Conservation (phyloP, 208 protist species). For the Wallacemonas sp. region DNA sequence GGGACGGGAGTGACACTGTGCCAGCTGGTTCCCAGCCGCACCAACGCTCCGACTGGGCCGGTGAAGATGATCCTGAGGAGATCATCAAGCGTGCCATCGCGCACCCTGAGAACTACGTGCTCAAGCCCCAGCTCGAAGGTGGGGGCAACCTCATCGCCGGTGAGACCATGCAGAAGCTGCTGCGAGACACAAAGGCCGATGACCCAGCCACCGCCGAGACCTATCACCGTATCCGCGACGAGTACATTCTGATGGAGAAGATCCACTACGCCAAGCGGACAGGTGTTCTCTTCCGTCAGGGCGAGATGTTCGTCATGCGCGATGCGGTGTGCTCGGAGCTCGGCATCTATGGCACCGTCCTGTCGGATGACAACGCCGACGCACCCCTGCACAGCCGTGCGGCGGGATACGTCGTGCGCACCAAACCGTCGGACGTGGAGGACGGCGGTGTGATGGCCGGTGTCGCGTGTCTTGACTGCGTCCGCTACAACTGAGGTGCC, state of each 20-base stretch:
- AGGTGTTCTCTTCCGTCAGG: conserved; percentile 57
- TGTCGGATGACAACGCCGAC: conserved; percentile 34
- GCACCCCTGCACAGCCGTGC: conserved; percentile 41
- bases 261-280: conserved; percentile 67
- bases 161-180: conserved; percentile 58
- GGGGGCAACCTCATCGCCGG: conserved; percentile 93
- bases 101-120: conserved; percentile 83
- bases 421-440: conserved; percentile 87
- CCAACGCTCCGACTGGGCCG: no score
- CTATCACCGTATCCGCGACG: conserved; percentile 57
- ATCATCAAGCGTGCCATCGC: conserved; percentile 68
- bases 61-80: conserved; percentile 40
- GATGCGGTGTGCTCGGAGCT: conserved; percentile 85
- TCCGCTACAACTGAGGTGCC: conserved; percentile 16
- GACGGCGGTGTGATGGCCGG: conserved; percentile 96
- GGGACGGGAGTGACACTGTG: no score
- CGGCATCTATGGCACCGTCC: conserved; percentile 83
- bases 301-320: conserved; percentile 49
- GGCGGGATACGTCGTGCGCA: conserved; percentile 91
- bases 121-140: conserved; percentile 96
- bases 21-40: no score
- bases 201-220: conserved; percentile 21
- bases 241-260: conserved; percentile 92
- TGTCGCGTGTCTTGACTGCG: conserved; percentile 90
- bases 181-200: conserved; percentile 26